phyloP scores from a whole-genome alignment of 139 green algal genomes.

The Ettlia oleoabundans region DNA sequence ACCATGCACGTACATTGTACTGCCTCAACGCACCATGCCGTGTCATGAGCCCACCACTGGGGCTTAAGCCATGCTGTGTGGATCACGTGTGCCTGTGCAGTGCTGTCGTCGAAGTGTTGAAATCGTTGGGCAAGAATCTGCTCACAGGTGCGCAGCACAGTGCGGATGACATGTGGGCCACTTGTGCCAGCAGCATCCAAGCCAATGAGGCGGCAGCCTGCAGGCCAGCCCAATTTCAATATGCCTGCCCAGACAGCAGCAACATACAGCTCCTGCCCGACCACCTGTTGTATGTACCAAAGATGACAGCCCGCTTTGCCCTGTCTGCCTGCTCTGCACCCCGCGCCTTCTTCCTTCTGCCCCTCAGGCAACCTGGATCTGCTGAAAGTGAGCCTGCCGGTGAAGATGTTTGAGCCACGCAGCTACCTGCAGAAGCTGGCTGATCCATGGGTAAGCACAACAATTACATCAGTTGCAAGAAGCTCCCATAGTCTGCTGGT shows the following conservation, averaged over 20 bases:
- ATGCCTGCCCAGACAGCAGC: neutral
- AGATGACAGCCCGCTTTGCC: neutral
- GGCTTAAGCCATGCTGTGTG: neutral
- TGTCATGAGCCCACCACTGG: too few relatives aligned
- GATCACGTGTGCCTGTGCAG: constrained; percentile 35
- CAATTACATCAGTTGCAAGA: too few relatives aligned
- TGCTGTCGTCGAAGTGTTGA: constrained; percentile 75
- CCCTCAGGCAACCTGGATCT: constrained; percentile 82
- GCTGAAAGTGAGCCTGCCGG: constrained; percentile 82
- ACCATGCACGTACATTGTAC: too few relatives aligned
- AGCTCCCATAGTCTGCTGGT: too few relatives aligned
- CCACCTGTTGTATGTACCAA: too few relatives aligned
- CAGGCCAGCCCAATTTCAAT: too few relatives aligned
- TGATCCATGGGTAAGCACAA: constrained; percentile 84
- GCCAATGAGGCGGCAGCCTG: too few relatives aligned
- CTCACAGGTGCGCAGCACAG: constrained; percentile 46
- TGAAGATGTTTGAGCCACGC: constrained; percentile 84
- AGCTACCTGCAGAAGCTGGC: constrained; percentile 88
- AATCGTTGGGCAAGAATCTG: constrained; percentile 72
- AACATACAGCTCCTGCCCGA: neutral
- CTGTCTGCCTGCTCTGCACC: neutral
- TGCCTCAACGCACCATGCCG: too few relatives aligned
- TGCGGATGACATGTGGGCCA: too few relatives aligned
- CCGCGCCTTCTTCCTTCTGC: constrained; percentile 31
- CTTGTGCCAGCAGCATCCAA: too few relatives aligned